Percentiles rank a stretch among this genome's conserved stretches.
Conservation (phyloP, 805 yeast genomes). For the Groenewaldozyma salmanticensis region DNA sequence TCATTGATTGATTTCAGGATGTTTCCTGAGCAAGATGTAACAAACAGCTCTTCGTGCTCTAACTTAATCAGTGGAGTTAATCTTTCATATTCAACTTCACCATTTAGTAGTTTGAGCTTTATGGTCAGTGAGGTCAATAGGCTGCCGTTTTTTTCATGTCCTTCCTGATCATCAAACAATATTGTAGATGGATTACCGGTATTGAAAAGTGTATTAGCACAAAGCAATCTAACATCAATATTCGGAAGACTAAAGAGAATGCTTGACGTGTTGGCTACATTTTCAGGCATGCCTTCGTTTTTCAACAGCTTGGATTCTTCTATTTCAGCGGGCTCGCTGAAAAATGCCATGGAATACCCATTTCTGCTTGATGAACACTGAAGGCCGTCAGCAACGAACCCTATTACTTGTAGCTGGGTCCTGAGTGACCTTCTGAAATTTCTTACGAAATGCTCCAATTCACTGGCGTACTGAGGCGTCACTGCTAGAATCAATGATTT, state of each 20-base stretch:
- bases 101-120: background rate
- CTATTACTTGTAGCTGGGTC: constrained; percentile 18
- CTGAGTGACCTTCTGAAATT: constrained; percentile 5
- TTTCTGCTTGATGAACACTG: constrained; percentile 25
- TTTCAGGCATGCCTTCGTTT: background rate
- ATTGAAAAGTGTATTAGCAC: constrained; percentile 27
- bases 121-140: constrained; percentile 4
- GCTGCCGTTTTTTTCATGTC: constrained; percentile 3
- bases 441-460: constrained; percentile 13
- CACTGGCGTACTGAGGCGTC: constrained; percentile 27
- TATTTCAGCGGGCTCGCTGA: constrained; percentile 13
- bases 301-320: constrained; percentile 15
- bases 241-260: constrained; percentile 1
- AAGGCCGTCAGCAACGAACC: constrained; percentile 23
- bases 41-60: constrained; percentile 25
- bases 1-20: constrained; percentile 47
- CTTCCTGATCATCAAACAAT: constrained; percentile 4
- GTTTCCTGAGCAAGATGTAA: constrained; percentile 48
- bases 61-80: constrained; percentile 9
- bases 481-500: constrained; percentile 24
- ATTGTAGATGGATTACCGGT: constrained; percentile 18
- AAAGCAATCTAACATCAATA: constrained; percentile 17
- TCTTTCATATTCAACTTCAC: background rate
- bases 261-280: background rate
- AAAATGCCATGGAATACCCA: constrained; percentile 21